Evolutionary conservation across 768 basidiomycete genomes (phyloP), one percentile per base, ranked within the genome.

Genomic region (Agaricus subrufescens): DNA sequence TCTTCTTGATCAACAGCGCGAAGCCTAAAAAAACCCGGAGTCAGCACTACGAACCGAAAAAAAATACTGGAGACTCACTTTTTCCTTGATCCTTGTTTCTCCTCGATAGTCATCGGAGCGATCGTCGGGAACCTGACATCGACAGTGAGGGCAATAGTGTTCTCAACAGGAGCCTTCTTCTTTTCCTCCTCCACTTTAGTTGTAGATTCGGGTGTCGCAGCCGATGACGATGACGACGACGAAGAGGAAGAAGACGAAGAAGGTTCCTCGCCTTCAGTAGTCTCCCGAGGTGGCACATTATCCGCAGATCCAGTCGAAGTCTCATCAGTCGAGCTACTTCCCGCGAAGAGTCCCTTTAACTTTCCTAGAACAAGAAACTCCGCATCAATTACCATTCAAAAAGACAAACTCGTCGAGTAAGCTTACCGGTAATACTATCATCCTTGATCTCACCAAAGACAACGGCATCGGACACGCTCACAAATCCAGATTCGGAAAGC

Each of bases 341-440:
- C 78, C 30, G 89, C 89, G 65, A 98, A 96, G 58, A 99, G 71
- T 42, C 85, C 86, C 73, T 95, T 97, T 57, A 99, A 72, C 72
- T 90, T 94, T 56, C 89, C 93, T 34, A 15, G 7, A 19, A 19
- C n/a, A 19, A 19, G 19, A 19, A 27, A 49, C 42, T 50, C 19
- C 12, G 11, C 15, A 39, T 48, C 23, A 50, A 11, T 48, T 9
- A 4, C 30, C 8, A 34, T 37, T 30, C 15, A 27, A 61, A 52
- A 47, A 61, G 7, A 15, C 31, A 59, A 25, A 50, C 45, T 58
- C 34, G 11, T 11, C 34, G 11, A 2, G 31, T 34, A 55, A 42
- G 63, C 79, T 54, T 62, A 88, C 90, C 89, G 55, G 86, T 75
- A 45, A 93, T 68, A 25, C 85, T 87, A 14, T 91, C 89, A 60